Evolutionary conservation across 1,139 yeast species (phyloP).

Genomic region (Kluyveromyces sp.): DNA sequence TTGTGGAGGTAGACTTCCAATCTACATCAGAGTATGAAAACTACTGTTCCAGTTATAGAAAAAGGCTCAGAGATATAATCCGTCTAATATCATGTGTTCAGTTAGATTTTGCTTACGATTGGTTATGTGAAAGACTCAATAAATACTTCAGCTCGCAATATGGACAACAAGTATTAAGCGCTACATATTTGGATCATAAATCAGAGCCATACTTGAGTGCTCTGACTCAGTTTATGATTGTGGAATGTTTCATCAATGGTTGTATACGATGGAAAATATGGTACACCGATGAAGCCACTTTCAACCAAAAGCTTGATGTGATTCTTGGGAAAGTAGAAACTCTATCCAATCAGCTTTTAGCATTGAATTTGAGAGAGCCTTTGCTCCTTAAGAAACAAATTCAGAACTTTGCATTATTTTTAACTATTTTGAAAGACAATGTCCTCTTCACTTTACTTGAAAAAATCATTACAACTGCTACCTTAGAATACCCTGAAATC

Average conservation of each 20-base stretch:
- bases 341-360: slow-evolving; percentile 69
- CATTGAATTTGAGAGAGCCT: slow-evolving; percentile 73
- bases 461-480: slow-evolving; percentile 79
- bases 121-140: slow-evolving; percentile 74
- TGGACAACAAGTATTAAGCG: slow-evolving; percentile 58
- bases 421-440: slow-evolving; percentile 80
- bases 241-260: slow-evolving; percentile 87
- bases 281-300: slow-evolving; percentile 58
- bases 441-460: slow-evolving; percentile 81
- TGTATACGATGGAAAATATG: slow-evolving; percentile 95
- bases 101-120: slow-evolving; percentile 72
- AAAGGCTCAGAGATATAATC: slow-evolving; percentile 83
- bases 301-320: slow-evolving; percentile 46
- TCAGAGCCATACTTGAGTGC: slow-evolving; percentile 69
- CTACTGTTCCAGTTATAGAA: slow-evolving; percentile 72
- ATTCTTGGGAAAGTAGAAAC: slow-evolving; percentile 61
- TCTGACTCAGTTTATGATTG: slow-evolving; percentile 73
- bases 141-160: slow-evolving; percentile 64
- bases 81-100: slow-evolving; percentile 79
- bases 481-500: slow-evolving; percentile 65
- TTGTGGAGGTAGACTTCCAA: slow-evolving; percentile 78
- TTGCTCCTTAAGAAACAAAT: slow-evolving; percentile 75
- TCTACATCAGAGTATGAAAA: slow-evolving; percentile 72
- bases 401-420: slow-evolving; percentile 91
- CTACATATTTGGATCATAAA: slow-evolving; percentile 46